phyloP scores from a whole-genome alignment of 1,139 yeast genomes.

The Arxiozyma heterogenica region DNA sequence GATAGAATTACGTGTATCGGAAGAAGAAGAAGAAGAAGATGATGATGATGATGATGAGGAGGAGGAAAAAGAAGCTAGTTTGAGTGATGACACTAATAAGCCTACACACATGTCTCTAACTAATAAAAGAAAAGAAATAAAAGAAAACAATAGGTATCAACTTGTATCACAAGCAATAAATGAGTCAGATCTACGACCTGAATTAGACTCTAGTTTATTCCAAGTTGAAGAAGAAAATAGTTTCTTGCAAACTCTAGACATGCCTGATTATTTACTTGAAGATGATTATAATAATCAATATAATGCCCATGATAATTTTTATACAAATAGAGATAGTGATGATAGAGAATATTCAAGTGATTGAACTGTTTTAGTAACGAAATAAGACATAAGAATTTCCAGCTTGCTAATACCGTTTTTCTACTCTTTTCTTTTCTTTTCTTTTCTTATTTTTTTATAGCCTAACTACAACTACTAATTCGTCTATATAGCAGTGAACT shows the following conservation, averaged over 20 bases:
- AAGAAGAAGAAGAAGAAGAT: background rate
- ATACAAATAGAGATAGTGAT: slow-evolving; percentile 1
- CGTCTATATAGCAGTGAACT: too few relatives aligned
- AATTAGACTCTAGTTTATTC: background rate
- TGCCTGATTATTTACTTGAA: background rate
- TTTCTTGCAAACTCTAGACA: slow-evolving; percentile 3
- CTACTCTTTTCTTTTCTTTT: too few relatives aligned
- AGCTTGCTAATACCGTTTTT: background rate
- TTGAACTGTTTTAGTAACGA: background rate
- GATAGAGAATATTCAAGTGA: slow-evolving; percentile 2
- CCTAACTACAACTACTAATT: too few relatives aligned
- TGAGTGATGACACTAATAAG: background rate
- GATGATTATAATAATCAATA: background rate
- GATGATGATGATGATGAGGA: too few relatives aligned
- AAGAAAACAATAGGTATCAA: background rate
- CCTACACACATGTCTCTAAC: background rate
- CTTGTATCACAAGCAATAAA: background rate
- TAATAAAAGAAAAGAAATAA: background rate
- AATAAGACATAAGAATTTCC: background rate
- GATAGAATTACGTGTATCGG: background rate
- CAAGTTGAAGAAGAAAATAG: slow-evolving; percentile 4
- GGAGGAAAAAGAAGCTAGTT: background rate
- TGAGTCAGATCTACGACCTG: background rate
- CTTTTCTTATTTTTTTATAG: too few relatives aligned
- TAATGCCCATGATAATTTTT: background rate